Conservation (phyloP, 2,329 filamentous ascomycete genomes). For the Xylariaceae sp. region DNA sequence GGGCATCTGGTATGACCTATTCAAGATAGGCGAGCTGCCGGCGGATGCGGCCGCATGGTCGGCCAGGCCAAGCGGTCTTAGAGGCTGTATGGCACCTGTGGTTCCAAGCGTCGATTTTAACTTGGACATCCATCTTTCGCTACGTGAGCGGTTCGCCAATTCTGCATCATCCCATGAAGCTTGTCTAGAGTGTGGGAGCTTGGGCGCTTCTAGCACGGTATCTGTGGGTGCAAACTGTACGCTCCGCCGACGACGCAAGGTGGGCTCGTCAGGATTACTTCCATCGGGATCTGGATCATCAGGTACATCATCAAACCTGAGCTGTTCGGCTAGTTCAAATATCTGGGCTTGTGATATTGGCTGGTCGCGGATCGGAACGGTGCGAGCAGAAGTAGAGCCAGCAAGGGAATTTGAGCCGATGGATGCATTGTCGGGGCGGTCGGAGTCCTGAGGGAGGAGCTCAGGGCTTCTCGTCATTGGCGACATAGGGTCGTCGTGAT, state of each 20-base stretch:
- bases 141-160: conserved; percentile 50
- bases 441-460: conserved; percentile 23
- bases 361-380: conserved; percentile 18
- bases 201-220: conserved; percentile 42
- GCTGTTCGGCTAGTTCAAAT: conserved; percentile 18
- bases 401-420: conserved; percentile 23
- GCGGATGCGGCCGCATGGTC: conserved; percentile 37
- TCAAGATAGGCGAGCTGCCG: conserved; percentile 44
- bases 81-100: conserved; percentile 42
- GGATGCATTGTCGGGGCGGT: conserved; percentile 23
- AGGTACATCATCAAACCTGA: conserved; percentile 24
- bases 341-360: conserved; percentile 25
- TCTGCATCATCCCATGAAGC: conserved; percentile 66
- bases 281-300: conserved; percentile 35
- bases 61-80: conserved; percentile 36
- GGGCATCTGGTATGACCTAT: conserved; percentile 39
- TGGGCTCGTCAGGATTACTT: conserved; percentile 24
- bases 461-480: conserved; percentile 33
- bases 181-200: conserved; percentile 50
- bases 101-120: conserved; percentile 64
- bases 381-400: conserved; percentile 23
- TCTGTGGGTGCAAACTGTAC: conserved; percentile 69
- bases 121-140: conserved; percentile 69
- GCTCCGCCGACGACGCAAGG: conserved; percentile 52
- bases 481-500: conserved; percentile 33